These are phyloP conservation scores for Magnaporthiopsis incrustans DNA, from an alignment of 2,329 filamentous ascomycete species.

Conservation along the genomic window DNA sequence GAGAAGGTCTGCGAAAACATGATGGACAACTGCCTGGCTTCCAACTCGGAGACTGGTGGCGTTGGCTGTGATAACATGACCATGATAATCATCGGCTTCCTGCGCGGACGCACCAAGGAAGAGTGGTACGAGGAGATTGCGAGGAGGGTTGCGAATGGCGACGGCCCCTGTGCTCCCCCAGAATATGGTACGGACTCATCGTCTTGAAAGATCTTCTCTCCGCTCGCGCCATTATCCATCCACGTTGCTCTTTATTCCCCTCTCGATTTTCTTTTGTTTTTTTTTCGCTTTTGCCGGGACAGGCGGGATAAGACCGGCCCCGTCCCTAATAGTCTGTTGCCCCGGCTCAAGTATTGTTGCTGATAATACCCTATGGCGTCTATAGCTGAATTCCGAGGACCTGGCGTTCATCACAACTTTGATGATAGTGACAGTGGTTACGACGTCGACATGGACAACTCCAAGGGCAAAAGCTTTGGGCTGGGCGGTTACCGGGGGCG, in stretches of 20 bases:
- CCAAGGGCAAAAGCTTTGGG: slow-evolving; percentile 51
- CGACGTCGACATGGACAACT: slow-evolving; percentile 63
- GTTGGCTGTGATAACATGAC: slow-evolving; percentile 99
- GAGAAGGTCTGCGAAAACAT: slow-evolving; percentile 98
- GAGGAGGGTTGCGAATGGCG: slow-evolving; percentile 88
- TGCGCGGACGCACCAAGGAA: slow-evolving; percentile 88
- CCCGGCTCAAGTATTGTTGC: slow-evolving; percentile 5
- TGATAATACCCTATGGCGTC: slow-evolving; percentile 17
- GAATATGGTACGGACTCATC: slow-evolving; percentile 86
- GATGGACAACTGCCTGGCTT: slow-evolving; percentile 99
- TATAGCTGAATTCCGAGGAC: slow-evolving; percentile 76
- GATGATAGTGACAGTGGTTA: slow-evolving; percentile 73
- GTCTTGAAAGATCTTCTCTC: slow-evolving; percentile 13
- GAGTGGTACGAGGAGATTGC: slow-evolving; percentile 98
- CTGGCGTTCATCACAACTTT: slow-evolving; percentile 73
- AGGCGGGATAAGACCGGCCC: neutral
- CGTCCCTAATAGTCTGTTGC: neutral
- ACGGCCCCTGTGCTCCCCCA: slow-evolving; percentile 95
- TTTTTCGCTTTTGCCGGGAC: neutral
- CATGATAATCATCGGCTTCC: slow-evolving; percentile 82
- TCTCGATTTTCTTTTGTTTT: neutral
- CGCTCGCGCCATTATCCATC: slow-evolving; percentile 2
- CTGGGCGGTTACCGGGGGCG: slow-evolving; percentile 68
- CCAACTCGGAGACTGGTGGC: slow-evolving; percentile 94
- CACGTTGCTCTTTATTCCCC: neutral